Conservation (phyloP, 2,329 filamentous ascomycete genomes). For the Diaporthe sp. region DNA sequence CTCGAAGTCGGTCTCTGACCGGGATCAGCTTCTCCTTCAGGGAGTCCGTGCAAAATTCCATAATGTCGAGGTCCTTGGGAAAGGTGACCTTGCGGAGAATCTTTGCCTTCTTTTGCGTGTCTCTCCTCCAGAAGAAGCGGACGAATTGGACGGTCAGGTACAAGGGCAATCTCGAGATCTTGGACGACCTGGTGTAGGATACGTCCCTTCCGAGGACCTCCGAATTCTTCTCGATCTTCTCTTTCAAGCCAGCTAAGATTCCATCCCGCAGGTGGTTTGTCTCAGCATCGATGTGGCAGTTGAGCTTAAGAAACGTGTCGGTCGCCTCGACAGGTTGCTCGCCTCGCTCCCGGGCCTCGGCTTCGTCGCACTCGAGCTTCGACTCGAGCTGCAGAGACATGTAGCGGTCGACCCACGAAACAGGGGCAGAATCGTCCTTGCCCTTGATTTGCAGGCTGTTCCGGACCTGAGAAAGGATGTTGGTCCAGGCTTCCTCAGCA, state of each 20-base stretch:
- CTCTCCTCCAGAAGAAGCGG: slow-evolving; percentile 97
- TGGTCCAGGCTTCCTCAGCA: slow-evolving; percentile 98
- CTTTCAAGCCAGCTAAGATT: slow-evolving; percentile 83
- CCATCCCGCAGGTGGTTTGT: slow-evolving; percentile 95
- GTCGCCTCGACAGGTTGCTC: slow-evolving; percentile 77
- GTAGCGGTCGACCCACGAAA: slow-evolving; percentile 90
- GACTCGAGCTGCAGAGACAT: slow-evolving; percentile 87
- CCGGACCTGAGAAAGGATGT: slow-evolving; percentile 87
- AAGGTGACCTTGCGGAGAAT: slow-evolving; percentile 99
- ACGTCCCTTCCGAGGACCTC: slow-evolving; percentile 83
- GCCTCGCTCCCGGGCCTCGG: slow-evolving; percentile 79
- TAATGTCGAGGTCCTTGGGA: slow-evolving; percentile 89
- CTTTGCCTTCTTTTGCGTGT: slow-evolving; percentile 98
- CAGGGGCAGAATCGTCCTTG: slow-evolving; percentile 60
- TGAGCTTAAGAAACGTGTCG: slow-evolving; percentile 90
- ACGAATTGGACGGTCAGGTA: slow-evolving; percentile 98
- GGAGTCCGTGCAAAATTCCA: slow-evolving; percentile 96
- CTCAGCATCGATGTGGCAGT: slow-evolving; percentile 91
- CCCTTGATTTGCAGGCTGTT: slow-evolving; percentile 80
- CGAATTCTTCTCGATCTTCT: slow-evolving; percentile 93
- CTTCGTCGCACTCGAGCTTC: slow-evolving; percentile 86
- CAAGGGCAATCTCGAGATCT: slow-evolving; percentile 90
- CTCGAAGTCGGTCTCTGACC: slow-evolving; percentile 95
- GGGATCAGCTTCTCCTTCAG: slow-evolving; percentile 86
- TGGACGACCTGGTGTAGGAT: slow-evolving; percentile 90